Conservation (phyloP, 495 filamentous ascomycete genomes). For the Trichoderma asperelloides region DNA sequence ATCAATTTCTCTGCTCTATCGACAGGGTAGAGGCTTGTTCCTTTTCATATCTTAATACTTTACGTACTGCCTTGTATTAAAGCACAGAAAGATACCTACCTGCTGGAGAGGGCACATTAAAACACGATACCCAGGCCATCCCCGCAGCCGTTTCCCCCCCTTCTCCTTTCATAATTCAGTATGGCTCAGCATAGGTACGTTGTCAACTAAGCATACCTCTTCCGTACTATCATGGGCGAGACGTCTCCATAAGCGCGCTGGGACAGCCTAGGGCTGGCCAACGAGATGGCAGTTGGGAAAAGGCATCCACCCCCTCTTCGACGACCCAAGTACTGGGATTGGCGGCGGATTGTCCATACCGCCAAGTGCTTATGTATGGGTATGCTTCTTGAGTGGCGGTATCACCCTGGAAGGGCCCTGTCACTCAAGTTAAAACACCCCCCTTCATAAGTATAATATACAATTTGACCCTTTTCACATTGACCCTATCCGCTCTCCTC, state of each 20-base stretch:
- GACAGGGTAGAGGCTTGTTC: not conserved
- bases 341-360: not conserved
- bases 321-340: conserved; percentile 2
- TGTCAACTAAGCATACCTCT: not conserved
- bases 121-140: not conserved
- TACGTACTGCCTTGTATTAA: not conserved
- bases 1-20: not conserved
- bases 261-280: not conserved
- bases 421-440: conserved; percentile 1
- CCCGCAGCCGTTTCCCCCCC: not conserved
- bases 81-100: not conserved
- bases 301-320: not conserved
- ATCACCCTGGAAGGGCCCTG: not conserved
- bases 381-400: conserved; percentile 5
- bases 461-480: not conserved
- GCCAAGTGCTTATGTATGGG: conserved; percentile 5
- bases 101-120: not conserved
- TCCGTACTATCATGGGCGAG: not conserved
- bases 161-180: not conserved
- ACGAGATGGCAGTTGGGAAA: not conserved
- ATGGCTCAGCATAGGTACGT: conserved; percentile 8
- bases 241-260: conserved; percentile 3
- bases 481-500: not conserved
- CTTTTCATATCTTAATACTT: not conserved
- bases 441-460: conserved; percentile 1